Percentiles rank a stretch among this genome's conserved stretches.
These are phyloP conservation scores for Rhizophagus clarus DNA, from an alignment of 192 early-diverging fungal genomes.

Conservation along the genomic window DNA sequence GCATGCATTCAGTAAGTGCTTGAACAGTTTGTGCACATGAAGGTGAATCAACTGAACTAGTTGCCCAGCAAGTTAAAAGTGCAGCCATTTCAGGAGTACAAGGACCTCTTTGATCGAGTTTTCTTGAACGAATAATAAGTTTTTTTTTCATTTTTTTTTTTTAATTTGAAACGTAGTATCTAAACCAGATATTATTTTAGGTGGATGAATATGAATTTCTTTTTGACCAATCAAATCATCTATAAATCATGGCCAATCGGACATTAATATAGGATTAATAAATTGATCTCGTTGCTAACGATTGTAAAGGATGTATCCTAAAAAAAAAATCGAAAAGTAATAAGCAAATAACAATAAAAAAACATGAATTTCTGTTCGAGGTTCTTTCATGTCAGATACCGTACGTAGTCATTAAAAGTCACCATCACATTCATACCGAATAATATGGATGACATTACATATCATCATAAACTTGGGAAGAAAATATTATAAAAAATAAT, in stretches of 20 bases:
- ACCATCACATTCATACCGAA: conserved; percentile 13
- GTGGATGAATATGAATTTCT: too few relatives aligned
- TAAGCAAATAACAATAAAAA: too few relatives aligned
- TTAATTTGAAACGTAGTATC: neutral
- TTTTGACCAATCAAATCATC: too few relatives aligned
- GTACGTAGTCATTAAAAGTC: conserved; percentile 33
- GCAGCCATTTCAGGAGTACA: conserved; percentile 62
- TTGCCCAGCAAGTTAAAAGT: conserved; percentile 64
- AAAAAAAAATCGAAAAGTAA: too few relatives aligned
- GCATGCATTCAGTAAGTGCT: conserved; percentile 58
- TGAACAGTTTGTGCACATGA: conserved; percentile 51
- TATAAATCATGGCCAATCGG: too few relatives aligned
- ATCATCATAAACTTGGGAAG: neutral
- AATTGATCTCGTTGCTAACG: too few relatives aligned
- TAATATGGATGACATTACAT: neutral
- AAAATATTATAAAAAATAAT: conserved; percentile 1
- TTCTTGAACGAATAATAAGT: conserved; percentile 60
- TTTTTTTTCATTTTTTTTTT: conserved; percentile 28
- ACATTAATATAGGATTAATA: too few relatives aligned
- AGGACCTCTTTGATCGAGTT: conserved; percentile 53
- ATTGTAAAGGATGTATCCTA: too few relatives aligned
- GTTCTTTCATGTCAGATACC: conserved; percentile 24
- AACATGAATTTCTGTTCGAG: too few relatives aligned
- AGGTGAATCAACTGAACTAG: conserved; percentile 53
- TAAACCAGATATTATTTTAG: too few relatives aligned